Conservation (phyloP, 2,329 filamentous ascomycete species). For the Zasmidium cellare region DNA sequence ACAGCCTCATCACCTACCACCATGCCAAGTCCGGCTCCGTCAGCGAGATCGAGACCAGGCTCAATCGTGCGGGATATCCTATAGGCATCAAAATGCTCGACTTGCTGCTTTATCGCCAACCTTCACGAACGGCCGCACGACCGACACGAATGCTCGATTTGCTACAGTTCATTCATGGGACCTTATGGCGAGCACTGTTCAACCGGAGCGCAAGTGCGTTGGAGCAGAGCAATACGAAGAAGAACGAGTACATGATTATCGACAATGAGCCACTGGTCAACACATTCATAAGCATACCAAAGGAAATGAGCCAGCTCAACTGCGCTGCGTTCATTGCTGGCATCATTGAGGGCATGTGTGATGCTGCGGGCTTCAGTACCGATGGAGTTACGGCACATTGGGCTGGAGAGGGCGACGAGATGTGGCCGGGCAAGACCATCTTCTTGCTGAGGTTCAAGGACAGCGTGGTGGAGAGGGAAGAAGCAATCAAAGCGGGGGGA, state of each 20-base stretch:
- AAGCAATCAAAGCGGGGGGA: slow-evolving; percentile 41
- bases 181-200: slow-evolving; percentile 90
- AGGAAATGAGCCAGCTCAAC: slow-evolving; percentile 94
- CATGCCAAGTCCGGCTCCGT: slow-evolving; percentile 89
- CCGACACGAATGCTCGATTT: slow-evolving; percentile 87
- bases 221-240: slow-evolving; percentile 81
- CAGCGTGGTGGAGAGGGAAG: slow-evolving; percentile 91
- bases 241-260: slow-evolving; percentile 98
- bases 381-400: slow-evolving; percentile 82
- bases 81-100: slow-evolving; percentile 93
- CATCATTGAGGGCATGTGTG: slow-evolving; percentile 92
- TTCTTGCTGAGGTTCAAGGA: slow-evolving; percentile 90
- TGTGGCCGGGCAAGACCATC: slow-evolving; percentile 96
- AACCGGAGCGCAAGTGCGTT: slow-evolving; percentile 86
- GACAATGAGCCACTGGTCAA: slow-evolving; percentile 98
- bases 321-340: slow-evolving; percentile 95
- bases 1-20: slow-evolving; percentile 94
- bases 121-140: slow-evolving; percentile 65
- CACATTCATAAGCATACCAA: slow-evolving; percentile 86
- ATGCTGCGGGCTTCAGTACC: slow-evolving; percentile 85
- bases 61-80: slow-evolving; percentile 67
- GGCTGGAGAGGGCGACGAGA: slow-evolving; percentile 57
- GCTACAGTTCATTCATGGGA: slow-evolving; percentile 92
- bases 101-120: slow-evolving; percentile 83
- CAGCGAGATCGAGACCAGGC: slow-evolving; percentile 72